These are phyloP conservation scores for Tetrastigma voinierianum DNA, from an alignment of 164 flowering plant genomes.

Conservation along the genomic window DNA sequence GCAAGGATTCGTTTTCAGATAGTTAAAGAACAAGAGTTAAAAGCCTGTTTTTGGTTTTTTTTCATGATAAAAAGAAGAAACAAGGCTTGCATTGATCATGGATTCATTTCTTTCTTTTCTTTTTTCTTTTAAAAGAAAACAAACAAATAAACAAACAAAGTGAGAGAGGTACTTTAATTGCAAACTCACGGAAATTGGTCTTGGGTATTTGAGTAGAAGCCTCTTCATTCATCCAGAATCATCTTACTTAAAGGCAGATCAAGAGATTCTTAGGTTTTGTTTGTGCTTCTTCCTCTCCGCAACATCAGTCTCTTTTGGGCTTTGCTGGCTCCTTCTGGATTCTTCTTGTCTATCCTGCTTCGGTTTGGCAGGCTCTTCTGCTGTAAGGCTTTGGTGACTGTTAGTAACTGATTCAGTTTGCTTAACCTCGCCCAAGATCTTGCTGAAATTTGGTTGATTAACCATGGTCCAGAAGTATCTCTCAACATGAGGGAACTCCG, in stretches of 20 bases:
- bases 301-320: conserved; percentile 40
- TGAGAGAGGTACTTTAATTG: conserved; percentile 66
- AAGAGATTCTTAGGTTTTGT: conserved; percentile 89
- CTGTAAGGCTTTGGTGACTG: no score
- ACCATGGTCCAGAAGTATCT: conserved; percentile 98
- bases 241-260: conserved; percentile 62
- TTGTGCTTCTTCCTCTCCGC: conserved; percentile 88
- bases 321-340: conserved; percentile 39
- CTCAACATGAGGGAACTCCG: conserved; percentile 90
- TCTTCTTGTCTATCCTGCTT: conserved; percentile 38
- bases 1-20: no score
- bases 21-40: no score
- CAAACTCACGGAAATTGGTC: conserved; percentile 82
- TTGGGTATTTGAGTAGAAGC: conserved; percentile 81
- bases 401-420: conserved; percentile 73
- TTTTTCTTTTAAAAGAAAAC: background rate
- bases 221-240: conserved; percentile 63
- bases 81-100: background rate
- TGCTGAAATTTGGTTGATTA: conserved; percentile 76
- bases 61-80: no score
- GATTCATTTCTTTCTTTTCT: no score
- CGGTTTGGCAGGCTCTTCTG: conserved; percentile 41
- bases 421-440: conserved; percentile 75
- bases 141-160: background rate
- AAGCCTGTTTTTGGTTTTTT: no score